These are phyloP conservation scores for Bassia scoparia DNA, from an alignment of 148 eudicot genomes.

Conservation along the genomic window DNA sequence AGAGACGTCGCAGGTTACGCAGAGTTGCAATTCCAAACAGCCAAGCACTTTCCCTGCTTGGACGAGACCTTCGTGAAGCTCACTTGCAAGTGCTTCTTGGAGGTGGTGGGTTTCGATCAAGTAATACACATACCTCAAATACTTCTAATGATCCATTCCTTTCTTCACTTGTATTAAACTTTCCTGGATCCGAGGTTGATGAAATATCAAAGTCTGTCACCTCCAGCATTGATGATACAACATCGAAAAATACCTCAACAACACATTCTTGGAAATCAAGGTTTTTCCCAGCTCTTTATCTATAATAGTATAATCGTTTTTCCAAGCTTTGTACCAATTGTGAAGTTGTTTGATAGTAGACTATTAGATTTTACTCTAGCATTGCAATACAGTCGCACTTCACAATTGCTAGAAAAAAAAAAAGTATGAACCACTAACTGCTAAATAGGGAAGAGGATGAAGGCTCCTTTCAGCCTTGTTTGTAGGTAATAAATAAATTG, in stretches of 20 bases:
- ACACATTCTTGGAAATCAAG: slow-evolving; percentile 68
- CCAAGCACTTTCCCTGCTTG: slow-evolving; percentile 72
- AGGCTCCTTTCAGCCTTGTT: too few relatives aligned
- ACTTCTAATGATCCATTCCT: slow-evolving; percentile 58
- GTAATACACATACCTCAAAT: slow-evolving; percentile 31
- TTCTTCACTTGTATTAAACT: slow-evolving; percentile 69
- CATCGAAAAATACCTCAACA: slow-evolving; percentile 38
- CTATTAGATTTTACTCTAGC: too few relatives aligned
- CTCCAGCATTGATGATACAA: slow-evolving; percentile 50
- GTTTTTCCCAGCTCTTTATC: slow-evolving; percentile 27
- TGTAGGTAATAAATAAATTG: too few relatives aligned
- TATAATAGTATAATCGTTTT: neutral
- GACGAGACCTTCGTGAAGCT: slow-evolving; percentile 92
- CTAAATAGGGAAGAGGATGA: neutral
- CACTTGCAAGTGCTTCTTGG: slow-evolving; percentile 85
- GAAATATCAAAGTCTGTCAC: slow-evolving; percentile 66
- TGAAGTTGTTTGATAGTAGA: slow-evolving; percentile 1
- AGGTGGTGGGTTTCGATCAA: slow-evolving; percentile 60
- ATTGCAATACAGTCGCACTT: too few relatives aligned
- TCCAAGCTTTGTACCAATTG: neutral
- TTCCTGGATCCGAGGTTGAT: slow-evolving; percentile 58
- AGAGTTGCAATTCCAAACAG: slow-evolving; percentile 69
- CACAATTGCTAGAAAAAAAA: too few relatives aligned
- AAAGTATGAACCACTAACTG: too few relatives aligned
- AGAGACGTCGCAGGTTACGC: slow-evolving; percentile 72